phyloP scores from a whole-genome alignment of 1,284 basidiomycete species.

The Leccinum subrobustum region DNA sequence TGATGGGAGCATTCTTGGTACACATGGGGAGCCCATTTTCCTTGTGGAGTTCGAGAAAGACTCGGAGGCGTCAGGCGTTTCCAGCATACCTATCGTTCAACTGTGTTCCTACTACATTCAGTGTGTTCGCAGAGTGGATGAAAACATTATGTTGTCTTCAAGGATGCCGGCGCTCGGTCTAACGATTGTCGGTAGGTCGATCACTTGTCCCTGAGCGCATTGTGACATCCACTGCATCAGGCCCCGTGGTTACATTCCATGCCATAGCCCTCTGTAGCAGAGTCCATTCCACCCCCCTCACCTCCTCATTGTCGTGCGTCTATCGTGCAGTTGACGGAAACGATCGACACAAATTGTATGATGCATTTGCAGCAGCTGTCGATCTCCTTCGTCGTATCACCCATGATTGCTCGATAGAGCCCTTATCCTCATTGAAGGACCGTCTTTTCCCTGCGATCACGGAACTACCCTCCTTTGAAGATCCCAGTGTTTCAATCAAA shows the following conservation, averaged over 20 bases:
- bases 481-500: background rate
- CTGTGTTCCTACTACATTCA: background rate
- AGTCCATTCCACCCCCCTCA: background rate
- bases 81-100: background rate
- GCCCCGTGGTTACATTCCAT: background rate
- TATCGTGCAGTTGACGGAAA: background rate
- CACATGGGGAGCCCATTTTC: background rate
- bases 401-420: too few relatives aligned
- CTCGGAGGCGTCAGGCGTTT: background rate
- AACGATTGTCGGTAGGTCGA: background rate
- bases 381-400: background rate
- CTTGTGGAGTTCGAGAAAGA: background rate
- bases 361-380: background rate
- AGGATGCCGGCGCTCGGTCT: background rate
- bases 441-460: background rate
- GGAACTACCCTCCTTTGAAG: background rate
- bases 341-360: background rate
- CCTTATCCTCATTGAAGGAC: background rate
- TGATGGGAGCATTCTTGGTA: background rate
- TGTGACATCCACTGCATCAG: background rate
- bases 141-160: background rate
- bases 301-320: background rate
- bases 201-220: background rate
- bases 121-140: background rate
- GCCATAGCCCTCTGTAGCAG: background rate